Evolutionary conservation across 768 basidiomycete genomes (phyloP).

Genomic region (Agaricus bisporus): DNA sequence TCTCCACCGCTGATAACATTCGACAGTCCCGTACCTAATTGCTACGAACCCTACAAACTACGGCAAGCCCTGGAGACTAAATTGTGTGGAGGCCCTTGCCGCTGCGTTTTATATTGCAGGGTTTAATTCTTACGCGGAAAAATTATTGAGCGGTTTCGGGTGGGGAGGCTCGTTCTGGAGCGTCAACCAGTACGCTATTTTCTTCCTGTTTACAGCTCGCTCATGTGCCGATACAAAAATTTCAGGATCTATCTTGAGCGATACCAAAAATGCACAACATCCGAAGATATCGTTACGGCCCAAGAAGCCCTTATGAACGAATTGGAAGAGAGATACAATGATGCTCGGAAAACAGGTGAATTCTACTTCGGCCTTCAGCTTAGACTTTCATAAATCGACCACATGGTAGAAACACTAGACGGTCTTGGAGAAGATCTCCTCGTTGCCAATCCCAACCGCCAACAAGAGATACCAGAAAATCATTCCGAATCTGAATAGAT

Average conservation of each 20-base stretch:
- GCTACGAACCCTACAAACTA: conserved; percentile 98
- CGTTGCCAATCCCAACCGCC: conserved; percentile 65
- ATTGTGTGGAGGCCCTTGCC: conserved; percentile 91
- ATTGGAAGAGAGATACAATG: conserved; percentile 54
- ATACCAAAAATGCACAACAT: conserved; percentile 67
- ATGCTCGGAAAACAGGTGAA: conserved; percentile 50
- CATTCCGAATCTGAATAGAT: not conserved
- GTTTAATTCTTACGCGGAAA: conserved; percentile 74
- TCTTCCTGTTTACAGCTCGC: not conserved
- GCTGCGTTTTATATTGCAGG: conserved; percentile 95
- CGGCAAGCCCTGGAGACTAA: conserved; percentile 93
- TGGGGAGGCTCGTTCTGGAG: conserved; percentile 89
- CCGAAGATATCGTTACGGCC: conserved; percentile 49
- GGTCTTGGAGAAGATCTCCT: conserved; percentile 53
- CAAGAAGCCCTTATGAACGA: conserved; percentile 70
- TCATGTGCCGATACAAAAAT: not conserved
- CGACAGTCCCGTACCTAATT: conserved; percentile 85
- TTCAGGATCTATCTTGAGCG: conserved; percentile 59
- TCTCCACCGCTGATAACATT: not conserved
- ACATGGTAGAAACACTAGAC: conserved; percentile 8
- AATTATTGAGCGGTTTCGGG: conserved; percentile 73
- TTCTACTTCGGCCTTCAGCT: not conserved
- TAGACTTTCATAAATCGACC: not conserved
- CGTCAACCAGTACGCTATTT: conserved; percentile 62
- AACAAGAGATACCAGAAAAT: not conserved